Evolutionary conservation across 495 filamentous ascomycete genomes (phyloP).

Genomic region (Daldinia bambusicola): DNA sequence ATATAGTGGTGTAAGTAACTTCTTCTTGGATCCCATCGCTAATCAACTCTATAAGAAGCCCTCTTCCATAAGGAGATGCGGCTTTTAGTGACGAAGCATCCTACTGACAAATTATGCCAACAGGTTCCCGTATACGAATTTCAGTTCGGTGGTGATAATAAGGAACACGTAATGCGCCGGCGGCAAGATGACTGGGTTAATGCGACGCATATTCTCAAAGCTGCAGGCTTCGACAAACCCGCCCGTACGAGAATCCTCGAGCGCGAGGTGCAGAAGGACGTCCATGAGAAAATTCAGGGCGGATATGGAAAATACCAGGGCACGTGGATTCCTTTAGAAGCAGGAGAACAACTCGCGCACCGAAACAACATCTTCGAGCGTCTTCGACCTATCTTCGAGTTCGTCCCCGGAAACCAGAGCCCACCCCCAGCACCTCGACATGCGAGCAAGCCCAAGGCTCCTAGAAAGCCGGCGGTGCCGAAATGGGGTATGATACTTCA

Average conservation of each 20-base stretch:
- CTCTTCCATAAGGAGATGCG: not conserved
- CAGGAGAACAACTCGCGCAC: slow-evolving; percentile 81
- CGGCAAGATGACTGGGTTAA: slow-evolving; percentile 91
- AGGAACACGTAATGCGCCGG: slow-evolving; percentile 86
- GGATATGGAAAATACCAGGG: slow-evolving; percentile 99
- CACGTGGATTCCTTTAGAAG: slow-evolving; percentile 92
- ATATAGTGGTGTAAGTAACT: slow-evolving; percentile 84
- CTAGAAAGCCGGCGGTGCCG: slow-evolving; percentile 68
- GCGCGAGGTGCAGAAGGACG: slow-evolving; percentile 94
- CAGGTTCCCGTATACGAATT: slow-evolving; percentile 92
- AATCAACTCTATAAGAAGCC: not conserved
- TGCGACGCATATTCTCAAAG: slow-evolving; percentile 95
- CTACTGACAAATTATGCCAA: slow-evolving; percentile 50
- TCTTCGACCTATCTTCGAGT: slow-evolving; percentile 89
- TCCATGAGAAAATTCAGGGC: slow-evolving; percentile 97
- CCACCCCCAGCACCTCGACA: slow-evolving; percentile 96
- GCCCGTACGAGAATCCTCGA: slow-evolving; percentile 93
- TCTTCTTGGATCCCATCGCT: slow-evolving; percentile 17
- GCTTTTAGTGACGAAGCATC: not conserved
- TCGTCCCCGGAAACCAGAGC: slow-evolving; percentile 80
- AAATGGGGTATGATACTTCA: slow-evolving; percentile 59
- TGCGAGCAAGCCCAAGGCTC: slow-evolving; percentile 76
- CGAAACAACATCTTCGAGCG: slow-evolving; percentile 87
- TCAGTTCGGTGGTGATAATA: slow-evolving; percentile 76
- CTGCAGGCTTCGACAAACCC: slow-evolving; percentile 76